Conservation (phyloP, 805 yeast species). For the Lachancea sp. region DNA sequence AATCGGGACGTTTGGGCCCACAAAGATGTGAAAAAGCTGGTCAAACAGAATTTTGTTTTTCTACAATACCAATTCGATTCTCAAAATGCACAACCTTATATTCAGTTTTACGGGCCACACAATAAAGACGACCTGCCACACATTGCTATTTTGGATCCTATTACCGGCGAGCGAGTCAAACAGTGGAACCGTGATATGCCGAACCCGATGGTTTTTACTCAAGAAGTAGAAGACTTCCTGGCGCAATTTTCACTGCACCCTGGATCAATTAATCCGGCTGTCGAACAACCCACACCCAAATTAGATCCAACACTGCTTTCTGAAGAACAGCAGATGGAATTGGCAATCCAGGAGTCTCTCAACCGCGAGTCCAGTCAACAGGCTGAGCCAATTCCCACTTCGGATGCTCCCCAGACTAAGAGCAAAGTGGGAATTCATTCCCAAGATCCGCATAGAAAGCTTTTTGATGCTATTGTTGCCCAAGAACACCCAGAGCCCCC, state of each 20-base stretch:
- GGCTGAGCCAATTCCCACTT: conserved; percentile 5
- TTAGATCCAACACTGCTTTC: conserved; percentile 60
- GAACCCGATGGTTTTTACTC: conserved; percentile 49
- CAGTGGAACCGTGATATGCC: conserved; percentile 71
- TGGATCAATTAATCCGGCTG: conserved; percentile 57
- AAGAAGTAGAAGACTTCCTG: conserved; percentile 66
- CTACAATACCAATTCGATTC: conserved; percentile 81
- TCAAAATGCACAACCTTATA: conserved; percentile 62
- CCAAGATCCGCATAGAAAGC: conserved; percentile 36
- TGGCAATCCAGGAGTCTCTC: conserved; percentile 66
- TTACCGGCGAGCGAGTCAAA: conserved; percentile 85
- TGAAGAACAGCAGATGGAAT: conserved; percentile 78
- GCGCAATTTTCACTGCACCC: conserved; percentile 57
- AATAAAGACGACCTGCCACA: conserved; percentile 60
- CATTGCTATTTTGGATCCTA: conserved; percentile 85
- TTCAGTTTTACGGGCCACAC: conserved; percentile 62
- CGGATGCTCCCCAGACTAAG: background rate
- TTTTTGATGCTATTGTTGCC: conserved; percentile 46
- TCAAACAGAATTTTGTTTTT: conserved; percentile 67
- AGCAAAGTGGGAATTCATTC: conserved; percentile 2
- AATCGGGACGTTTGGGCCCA: conserved; percentile 94
- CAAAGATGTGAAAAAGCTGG: conserved; percentile 51
- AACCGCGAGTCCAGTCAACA: conserved; percentile 29
- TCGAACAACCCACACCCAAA: conserved; percentile 47
- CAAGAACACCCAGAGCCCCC: conserved; percentile 58